Evolutionary conservation across 2,329 filamentous ascomycete genomes (phyloP).

Genomic region (Xylariaceae sp.): DNA sequence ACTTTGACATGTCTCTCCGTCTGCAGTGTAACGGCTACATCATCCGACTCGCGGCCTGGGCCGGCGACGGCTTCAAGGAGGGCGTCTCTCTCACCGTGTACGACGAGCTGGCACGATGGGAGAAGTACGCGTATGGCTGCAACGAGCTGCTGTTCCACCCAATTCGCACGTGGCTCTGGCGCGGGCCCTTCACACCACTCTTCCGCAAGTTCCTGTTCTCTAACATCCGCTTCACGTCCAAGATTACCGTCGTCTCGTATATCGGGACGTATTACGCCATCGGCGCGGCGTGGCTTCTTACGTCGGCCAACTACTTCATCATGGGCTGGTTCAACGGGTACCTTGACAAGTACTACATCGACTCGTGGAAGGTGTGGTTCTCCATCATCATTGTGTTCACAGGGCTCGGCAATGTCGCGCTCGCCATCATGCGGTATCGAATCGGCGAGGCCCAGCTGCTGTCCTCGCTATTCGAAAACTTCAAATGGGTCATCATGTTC

Average conservation of each 20-base stretch:
- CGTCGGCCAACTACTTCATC: slow-evolving; percentile 65
- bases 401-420: slow-evolving; percentile 66
- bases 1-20: slow-evolving; percentile 72
- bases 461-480: slow-evolving; percentile 55
- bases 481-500: slow-evolving; percentile 71
- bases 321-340: slow-evolving; percentile 67
- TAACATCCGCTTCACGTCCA: slow-evolving; percentile 60
- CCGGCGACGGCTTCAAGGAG: slow-evolving; percentile 66
- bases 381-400: slow-evolving; percentile 76
- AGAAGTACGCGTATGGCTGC: slow-evolving; percentile 70
- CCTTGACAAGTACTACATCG: slow-evolving; percentile 63
- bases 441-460: slow-evolving; percentile 59
- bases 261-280: slow-evolving; percentile 64
- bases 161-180: slow-evolving; percentile 55
- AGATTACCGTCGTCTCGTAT: slow-evolving; percentile 63
- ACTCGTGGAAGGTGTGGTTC: slow-evolving; percentile 74
- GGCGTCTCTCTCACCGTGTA: slow-evolving; percentile 71
- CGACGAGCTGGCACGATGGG: slow-evolving; percentile 67
- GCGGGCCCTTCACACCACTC: slow-evolving; percentile 61
- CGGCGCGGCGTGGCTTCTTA: slow-evolving; percentile 62
- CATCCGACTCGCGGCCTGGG: slow-evolving; percentile 65
- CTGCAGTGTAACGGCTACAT: slow-evolving; percentile 65
- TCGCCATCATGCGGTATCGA: slow-evolving; percentile 70
- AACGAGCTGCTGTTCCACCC: slow-evolving; percentile 70
- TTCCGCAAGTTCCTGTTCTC: slow-evolving; percentile 58